These are phyloP conservation scores for Xylaria flabelliformis DNA, from an alignment of 495 filamentous ascomycete genomes.

Conservation along the genomic window DNA sequence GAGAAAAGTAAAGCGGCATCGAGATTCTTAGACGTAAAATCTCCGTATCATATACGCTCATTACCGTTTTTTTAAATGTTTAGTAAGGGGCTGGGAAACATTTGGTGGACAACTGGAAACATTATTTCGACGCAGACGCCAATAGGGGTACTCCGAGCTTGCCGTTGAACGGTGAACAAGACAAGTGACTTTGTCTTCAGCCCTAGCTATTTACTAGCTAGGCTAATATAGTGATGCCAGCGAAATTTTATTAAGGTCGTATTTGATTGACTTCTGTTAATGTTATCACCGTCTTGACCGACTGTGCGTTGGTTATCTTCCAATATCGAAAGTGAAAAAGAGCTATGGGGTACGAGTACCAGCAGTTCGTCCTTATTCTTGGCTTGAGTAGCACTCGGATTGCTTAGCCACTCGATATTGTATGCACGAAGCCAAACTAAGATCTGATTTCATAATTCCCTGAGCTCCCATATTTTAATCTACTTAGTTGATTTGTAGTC, in stretches of 20 bases:
- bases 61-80: neutral
- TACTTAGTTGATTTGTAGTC: neutral
- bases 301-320: neutral
- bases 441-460: neutral
- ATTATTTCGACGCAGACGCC: neutral
- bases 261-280: neutral
- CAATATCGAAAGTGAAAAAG: neutral
- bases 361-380: neutral
- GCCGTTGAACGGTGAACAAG: neutral
- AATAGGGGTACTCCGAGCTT: neutral
- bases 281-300: neutral
- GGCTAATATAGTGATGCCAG: neutral
- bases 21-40: neutral
- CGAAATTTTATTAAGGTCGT: neutral
- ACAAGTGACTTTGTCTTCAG: neutral
- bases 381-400: neutral
- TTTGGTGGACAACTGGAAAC: neutral
- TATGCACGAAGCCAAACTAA: neutral
- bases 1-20: slow-evolving; percentile 6
- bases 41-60: neutral
- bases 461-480: neutral
- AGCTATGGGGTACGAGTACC: neutral
- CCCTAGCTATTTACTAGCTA: neutral
- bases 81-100: neutral
- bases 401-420: neutral